phyloP scores from a whole-genome alignment of 768 basidiomycete species.

The Clitopilus hobsonii region DNA sequence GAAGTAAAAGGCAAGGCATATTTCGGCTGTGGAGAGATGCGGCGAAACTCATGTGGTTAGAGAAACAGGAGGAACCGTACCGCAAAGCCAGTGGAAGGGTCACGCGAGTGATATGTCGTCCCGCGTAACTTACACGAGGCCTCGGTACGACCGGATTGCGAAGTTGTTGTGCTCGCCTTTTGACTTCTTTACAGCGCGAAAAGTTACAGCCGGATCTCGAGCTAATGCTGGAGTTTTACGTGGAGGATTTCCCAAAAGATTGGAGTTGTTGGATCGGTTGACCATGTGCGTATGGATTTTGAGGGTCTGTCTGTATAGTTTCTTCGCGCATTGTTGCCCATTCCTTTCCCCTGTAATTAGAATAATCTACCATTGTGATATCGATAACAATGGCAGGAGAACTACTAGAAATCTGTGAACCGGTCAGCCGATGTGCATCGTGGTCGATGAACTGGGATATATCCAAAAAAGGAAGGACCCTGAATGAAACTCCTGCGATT shows the following conservation, averaged over 20 bases:
- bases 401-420: not conserved
- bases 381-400: not conserved
- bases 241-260: not conserved
- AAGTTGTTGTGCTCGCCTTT: not conserved
- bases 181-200: too few relatives aligned
- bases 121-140: slow-evolving; percentile 1
- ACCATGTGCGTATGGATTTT: too few relatives aligned
- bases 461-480: slow-evolving; percentile 8
- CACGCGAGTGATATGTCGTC: not conserved
- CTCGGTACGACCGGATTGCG: not conserved
- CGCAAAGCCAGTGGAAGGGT: too few relatives aligned
- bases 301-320: not conserved
- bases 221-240: not conserved
- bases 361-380: too few relatives aligned
- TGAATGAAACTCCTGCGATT: slow-evolving; percentile 1
- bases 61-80: not conserved
- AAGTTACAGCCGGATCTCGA: not conserved
- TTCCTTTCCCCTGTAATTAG: too few relatives aligned
- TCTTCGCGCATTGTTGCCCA: too few relatives aligned
- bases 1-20: not conserved
- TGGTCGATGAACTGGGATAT: not conserved
- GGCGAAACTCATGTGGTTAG: not conserved
- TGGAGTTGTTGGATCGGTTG: not conserved
- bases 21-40: not conserved
- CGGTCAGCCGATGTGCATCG: slow-evolving; percentile 4